These are phyloP conservation scores for Moesziomyces sp. DNA, from an alignment of 1,284 basidiomycete species.

Conservation along the genomic window DNA sequence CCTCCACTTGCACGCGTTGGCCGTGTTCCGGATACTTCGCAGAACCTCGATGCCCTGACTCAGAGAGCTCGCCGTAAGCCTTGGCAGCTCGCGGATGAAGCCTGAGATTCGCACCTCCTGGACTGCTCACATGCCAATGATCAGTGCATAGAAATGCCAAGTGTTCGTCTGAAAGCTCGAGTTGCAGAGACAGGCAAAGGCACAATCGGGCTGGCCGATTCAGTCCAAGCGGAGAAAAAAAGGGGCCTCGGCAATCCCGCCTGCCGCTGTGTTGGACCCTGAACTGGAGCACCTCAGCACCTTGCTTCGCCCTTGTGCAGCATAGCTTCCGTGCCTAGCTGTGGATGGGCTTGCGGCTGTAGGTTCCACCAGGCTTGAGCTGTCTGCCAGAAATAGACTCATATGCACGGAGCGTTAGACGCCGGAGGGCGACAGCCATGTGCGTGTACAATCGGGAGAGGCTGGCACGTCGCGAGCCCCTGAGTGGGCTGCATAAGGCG, in stretches of 20 bases:
- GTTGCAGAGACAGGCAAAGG: too few relatives aligned
- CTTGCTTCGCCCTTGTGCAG: background rate
- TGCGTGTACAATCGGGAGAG: background rate
- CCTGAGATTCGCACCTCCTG: too few relatives aligned
- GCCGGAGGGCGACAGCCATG: background rate
- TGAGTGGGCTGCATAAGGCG: slow-evolving; percentile 23
- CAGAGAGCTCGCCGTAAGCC: too few relatives aligned
- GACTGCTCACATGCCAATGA: too few relatives aligned
- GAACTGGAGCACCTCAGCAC: slow-evolving; percentile 6
- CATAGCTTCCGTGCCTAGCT: too few relatives aligned
- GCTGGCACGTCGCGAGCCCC: slow-evolving; percentile 15
- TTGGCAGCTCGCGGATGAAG: too few relatives aligned
- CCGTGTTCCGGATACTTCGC: background rate
- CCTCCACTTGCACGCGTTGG: background rate
- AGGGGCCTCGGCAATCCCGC: slow-evolving; percentile 15
- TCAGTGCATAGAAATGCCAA: too few relatives aligned
- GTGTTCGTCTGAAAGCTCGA: too few relatives aligned
- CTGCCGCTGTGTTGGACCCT: slow-evolving; percentile 4
- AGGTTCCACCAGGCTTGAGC: background rate
- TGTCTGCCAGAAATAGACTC: background rate
- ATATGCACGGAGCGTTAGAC: too few relatives aligned
- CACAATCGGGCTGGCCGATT: too few relatives aligned
- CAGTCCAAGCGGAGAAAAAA: background rate
- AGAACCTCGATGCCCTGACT: background rate
- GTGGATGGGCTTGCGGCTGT: too few relatives aligned